phyloP scores from a whole-genome alignment of 129 eudicot species.

The Arctium minus region DNA sequence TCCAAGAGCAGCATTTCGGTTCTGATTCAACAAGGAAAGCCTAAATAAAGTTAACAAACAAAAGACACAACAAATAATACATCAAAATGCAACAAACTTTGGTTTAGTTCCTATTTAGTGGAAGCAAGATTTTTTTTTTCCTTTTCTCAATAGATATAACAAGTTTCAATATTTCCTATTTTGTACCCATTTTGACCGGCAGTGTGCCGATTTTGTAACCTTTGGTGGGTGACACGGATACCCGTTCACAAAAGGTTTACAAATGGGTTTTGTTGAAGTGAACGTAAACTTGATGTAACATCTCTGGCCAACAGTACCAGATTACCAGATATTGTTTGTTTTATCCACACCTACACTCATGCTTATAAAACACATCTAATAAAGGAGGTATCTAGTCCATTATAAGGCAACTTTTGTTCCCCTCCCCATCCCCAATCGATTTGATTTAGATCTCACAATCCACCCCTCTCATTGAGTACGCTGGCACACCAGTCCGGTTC shows the following conservation, averaged over 20 bases:
- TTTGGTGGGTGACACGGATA: neutral
- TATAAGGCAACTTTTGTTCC: too few species aligned
- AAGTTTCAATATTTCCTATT: neutral
- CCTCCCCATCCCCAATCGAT: too few species aligned
- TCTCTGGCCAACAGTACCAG: too few species aligned
- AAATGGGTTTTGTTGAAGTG: neutral
- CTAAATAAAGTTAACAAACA: constrained; percentile 19
- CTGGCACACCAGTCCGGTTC: too few species aligned
- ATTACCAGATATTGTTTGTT: too few species aligned
- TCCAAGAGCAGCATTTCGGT: constrained; percentile 77
- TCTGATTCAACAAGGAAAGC: constrained; percentile 44
- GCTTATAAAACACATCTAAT: too few species aligned
- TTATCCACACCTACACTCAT: too few species aligned
- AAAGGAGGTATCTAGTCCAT: too few species aligned
- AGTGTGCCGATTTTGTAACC: neutral
- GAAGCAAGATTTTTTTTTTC: too few species aligned
- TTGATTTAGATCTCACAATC: too few species aligned
- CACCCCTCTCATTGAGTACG: too few species aligned
- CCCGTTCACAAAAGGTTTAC: neutral
- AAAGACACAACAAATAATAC: neutral
- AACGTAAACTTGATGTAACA: neutral
- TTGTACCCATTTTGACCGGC: neutral
- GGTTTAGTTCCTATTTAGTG: neutral
- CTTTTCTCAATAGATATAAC: too few species aligned
- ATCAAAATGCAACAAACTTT: neutral